Conservation (phyloP, 1,284 basidiomycete genomes). For the Stereum hirsutum region DNA sequence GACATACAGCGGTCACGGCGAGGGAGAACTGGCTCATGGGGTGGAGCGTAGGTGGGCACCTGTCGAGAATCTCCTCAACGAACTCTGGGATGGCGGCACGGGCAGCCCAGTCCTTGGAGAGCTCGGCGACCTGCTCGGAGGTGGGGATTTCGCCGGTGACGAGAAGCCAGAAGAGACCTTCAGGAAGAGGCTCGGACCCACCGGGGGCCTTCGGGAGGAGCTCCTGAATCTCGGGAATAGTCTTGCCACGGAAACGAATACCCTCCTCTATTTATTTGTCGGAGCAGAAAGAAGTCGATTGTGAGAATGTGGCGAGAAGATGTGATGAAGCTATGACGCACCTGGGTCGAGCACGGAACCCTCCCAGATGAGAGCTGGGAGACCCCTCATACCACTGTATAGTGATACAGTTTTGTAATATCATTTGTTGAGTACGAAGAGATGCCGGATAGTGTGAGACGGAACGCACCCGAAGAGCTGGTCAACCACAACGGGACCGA, state of each 20-base stretch:
- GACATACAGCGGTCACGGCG: constrained; percentile 85
- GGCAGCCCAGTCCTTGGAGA: constrained; percentile 90
- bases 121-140: constrained; percentile 74
- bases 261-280: constrained; percentile 64
- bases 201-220: constrained; percentile 84
- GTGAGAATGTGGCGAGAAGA: constrained; percentile 1
- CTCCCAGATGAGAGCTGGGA: constrained; percentile 88
- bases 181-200: constrained; percentile 86
- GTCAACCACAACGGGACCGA: constrained; percentile 86
- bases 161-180: constrained; percentile 93
- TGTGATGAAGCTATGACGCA: constrained; percentile 21
- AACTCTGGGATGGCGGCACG: constrained; percentile 85
- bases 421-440: not conserved
- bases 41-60: constrained; percentile 89
- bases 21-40: constrained; percentile 96
- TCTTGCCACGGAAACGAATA: constrained; percentile 92
- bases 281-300: not conserved
- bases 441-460: not conserved
- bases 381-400: constrained; percentile 85
- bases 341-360: constrained; percentile 91
- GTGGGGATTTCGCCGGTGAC: constrained; percentile 91
- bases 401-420: constrained; percentile 5
- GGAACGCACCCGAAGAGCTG: constrained; percentile 73
- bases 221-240: constrained; percentile 84
- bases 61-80: constrained; percentile 89